phyloP scores from a whole-genome alignment of 2,329 filamentous ascomycete genomes.

The Penicillium corylophilum region DNA sequence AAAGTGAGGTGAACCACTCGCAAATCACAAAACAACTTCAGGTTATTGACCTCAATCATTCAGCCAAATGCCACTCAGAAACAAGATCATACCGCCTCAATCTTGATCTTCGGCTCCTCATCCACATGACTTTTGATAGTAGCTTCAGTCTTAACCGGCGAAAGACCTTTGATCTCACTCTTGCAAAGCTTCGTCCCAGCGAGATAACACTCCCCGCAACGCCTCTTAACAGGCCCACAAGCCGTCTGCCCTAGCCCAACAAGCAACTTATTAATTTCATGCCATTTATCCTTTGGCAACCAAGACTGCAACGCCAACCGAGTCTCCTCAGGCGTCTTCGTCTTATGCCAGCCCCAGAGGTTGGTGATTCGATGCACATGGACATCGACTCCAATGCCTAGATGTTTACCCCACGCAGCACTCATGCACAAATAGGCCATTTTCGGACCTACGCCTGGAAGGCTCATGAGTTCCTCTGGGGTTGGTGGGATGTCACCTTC shows the following conservation, averaged over 20 bases:
- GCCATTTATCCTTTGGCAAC: slow-evolving; percentile 82
- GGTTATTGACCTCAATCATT: too few relatives aligned
- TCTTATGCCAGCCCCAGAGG: slow-evolving; percentile 87
- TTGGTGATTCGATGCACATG: slow-evolving; percentile 95
- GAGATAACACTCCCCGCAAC: slow-evolving; percentile 83
- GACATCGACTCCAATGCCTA: slow-evolving; percentile 89
- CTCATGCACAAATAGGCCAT: slow-evolving; percentile 90
- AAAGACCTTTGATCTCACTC: slow-evolving; percentile 66
- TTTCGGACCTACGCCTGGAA: slow-evolving; percentile 89
- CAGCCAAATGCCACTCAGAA: too few relatives aligned
- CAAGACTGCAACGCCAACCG: slow-evolving; percentile 72
- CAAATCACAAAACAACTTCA: neutral
- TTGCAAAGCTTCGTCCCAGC: slow-evolving; percentile 74
- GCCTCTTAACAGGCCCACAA: slow-evolving; percentile 74
- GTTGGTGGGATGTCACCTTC: slow-evolving; percentile 76
- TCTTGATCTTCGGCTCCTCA: slow-evolving; percentile 26
- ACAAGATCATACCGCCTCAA: slow-evolving; percentile 13
- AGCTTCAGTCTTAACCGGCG: slow-evolving; percentile 56
- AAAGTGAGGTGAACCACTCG: too few relatives aligned
- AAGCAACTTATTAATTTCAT: slow-evolving; percentile 85
- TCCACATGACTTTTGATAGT: slow-evolving; percentile 13
- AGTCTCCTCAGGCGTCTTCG: slow-evolving; percentile 78
- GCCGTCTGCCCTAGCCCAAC: slow-evolving; percentile 87
- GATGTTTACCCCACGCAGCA: slow-evolving; percentile 66
- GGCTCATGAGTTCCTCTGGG: slow-evolving; percentile 69